Percentiles rank a stretch among this genome's conserved stretches.
Conservation (phyloP, 306 rosid genomes). For the Vigna unguiculata region DNA sequence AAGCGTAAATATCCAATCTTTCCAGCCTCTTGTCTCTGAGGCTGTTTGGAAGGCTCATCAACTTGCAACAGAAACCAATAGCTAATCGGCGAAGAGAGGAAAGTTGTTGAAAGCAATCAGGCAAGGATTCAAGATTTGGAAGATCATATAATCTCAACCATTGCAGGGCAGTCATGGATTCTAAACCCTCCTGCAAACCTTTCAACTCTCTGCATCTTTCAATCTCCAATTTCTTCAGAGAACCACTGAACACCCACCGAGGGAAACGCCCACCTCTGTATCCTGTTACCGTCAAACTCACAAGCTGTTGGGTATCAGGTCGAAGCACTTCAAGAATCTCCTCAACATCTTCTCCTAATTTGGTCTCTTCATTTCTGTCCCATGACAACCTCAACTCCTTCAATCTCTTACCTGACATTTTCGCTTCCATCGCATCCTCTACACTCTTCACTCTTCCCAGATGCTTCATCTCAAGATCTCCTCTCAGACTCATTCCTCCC, state of each 20-base stretch:
- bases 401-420: constrained; percentile 31
- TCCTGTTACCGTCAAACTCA: background rate
- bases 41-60: constrained; percentile 14
- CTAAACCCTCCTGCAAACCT: background rate
- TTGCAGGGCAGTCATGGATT: background rate
- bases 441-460: constrained; percentile 28
- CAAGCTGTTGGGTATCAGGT: constrained; percentile 24
- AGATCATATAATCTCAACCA: background rate
- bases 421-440: constrained; percentile 9
- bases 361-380: background rate
- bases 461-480: constrained; percentile 31
- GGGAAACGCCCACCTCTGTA: constrained; percentile 18
- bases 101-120: constrained; percentile 35
- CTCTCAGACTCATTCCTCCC: constrained; percentile 19
- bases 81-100: background rate
- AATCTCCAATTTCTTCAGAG: background rate
- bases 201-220: background rate
- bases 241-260: constrained; percentile 14
- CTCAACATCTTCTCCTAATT: constrained; percentile 18
- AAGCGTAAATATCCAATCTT: background rate
- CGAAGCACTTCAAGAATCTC: constrained; percentile 38
- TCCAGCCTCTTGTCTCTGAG: constrained; percentile 5
- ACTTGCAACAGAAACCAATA: background rate
- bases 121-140: constrained; percentile 21
- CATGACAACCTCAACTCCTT: background rate